These are phyloP conservation scores for Fusarium floridanum DNA, from an alignment of 2,329 filamentous ascomycete species.

Conservation along the genomic window DNA sequence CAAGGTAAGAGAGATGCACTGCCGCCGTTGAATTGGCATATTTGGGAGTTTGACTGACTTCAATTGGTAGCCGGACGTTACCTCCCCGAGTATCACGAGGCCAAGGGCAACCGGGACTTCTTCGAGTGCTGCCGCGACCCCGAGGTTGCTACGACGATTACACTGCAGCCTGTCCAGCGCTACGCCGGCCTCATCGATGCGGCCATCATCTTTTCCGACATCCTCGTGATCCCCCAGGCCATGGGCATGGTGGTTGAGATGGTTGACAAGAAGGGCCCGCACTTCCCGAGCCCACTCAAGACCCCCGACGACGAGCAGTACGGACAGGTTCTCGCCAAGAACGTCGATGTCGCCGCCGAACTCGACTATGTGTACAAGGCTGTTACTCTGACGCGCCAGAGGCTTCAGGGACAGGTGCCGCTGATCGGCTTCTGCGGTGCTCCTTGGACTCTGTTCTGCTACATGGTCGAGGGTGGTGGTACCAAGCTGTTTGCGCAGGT, in stretches of 20 bases:
- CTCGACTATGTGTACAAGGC: constrained; percentile 96
- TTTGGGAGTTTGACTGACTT: constrained; percentile 8
- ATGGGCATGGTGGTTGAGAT: constrained; percentile 99
- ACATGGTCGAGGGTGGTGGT: constrained; percentile 98
- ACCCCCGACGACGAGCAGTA: constrained; percentile 88
- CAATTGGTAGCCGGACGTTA: constrained; percentile 83
- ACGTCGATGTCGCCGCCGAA: constrained; percentile 87
- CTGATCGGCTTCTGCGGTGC: constrained; percentile 97
- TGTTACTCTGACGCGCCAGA: constrained; percentile 89
- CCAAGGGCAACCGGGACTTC: constrained; percentile 91
- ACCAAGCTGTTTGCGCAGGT: constrained; percentile 94
- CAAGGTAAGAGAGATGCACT: constrained; percentile 75
- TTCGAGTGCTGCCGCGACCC: constrained; percentile 97
- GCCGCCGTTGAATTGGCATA: constrained; percentile 10
- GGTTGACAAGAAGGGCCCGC: constrained; percentile 96
- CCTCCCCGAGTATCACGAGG: constrained; percentile 96
- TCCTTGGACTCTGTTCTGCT: constrained; percentile 96
- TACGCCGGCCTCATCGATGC: constrained; percentile 92
- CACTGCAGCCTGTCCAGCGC: constrained; percentile 93
- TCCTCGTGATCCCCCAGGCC: constrained; percentile 96
- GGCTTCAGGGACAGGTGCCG: constrained; percentile 88
- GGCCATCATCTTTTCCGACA: constrained; percentile 99
- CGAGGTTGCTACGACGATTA: constrained; percentile 92
- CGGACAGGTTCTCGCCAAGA: constrained; percentile 76
- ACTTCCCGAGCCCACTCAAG: constrained; percentile 88